These are phyloP conservation scores for Umbelopsis sp. DNA, from an alignment of 371 early-diverging fungal species.

Conservation along the genomic window DNA sequence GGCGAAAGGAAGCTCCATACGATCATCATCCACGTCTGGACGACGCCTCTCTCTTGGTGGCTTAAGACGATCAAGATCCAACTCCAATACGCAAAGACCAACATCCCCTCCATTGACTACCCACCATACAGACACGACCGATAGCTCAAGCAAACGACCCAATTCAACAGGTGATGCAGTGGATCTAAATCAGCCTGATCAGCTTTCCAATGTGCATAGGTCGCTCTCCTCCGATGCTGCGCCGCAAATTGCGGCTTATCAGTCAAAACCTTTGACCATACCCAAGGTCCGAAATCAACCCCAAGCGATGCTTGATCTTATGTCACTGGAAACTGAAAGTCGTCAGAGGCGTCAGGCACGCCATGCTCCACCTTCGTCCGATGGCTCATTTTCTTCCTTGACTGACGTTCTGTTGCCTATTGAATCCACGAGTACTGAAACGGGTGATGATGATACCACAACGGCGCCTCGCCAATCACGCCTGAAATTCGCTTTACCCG, in stretches of 20 bases:
- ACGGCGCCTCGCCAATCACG: conserved; percentile 25
- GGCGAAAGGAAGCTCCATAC: conserved; percentile 15
- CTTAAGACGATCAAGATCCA: conserved; percentile 29
- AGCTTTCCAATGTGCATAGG: neutral
- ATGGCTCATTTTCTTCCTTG: conserved; percentile 19
- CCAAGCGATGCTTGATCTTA: conserved; percentile 32
- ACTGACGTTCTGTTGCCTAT: conserved; percentile 31
- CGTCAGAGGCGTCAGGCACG: conserved; percentile 26
- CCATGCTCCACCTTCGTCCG: conserved; percentile 19
- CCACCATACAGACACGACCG: neutral
- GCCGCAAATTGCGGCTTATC: neutral
- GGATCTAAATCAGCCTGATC: neutral
- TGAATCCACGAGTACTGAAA: conserved; percentile 16
- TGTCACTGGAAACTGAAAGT: conserved; percentile 30
- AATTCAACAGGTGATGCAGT: neutral
- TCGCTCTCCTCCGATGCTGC: conserved; percentile 7
- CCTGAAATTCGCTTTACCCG: conserved; percentile 36
- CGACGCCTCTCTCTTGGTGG: conserved; percentile 30
- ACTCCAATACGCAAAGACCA: neutral
- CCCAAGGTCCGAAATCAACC: neutral
- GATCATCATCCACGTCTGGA: conserved; percentile 11
- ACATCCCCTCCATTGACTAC: neutral
- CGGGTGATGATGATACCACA: neutral
- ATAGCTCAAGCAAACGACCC: neutral
- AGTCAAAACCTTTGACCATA: neutral